These are phyloP conservation scores for Diaporthe australafricana DNA, from an alignment of 2,329 filamentous ascomycete species.

Conservation along the genomic window DNA sequence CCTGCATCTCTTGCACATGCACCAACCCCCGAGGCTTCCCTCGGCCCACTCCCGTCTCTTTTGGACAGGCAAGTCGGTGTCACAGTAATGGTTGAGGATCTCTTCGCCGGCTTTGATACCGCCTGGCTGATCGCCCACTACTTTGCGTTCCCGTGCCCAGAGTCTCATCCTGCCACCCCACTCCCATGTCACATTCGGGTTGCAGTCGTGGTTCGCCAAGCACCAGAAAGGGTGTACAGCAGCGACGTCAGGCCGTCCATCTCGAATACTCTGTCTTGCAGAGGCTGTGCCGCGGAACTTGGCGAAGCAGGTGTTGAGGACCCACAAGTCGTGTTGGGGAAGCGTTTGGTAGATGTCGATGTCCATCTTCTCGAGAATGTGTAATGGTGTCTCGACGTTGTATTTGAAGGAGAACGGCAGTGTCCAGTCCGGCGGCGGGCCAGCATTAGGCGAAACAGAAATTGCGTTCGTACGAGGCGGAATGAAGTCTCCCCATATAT, in stretches of 20 bases:
- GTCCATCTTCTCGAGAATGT: slow-evolving; percentile 87
- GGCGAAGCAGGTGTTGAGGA: slow-evolving; percentile 90
- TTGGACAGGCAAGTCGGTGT: slow-evolving; percentile 80
- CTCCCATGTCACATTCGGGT: slow-evolving; percentile 95
- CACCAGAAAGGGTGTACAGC: slow-evolving; percentile 98
- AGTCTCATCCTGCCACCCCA: slow-evolving; percentile 86
- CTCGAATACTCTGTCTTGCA: slow-evolving; percentile 79
- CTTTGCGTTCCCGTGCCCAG: slow-evolving; percentile 68
- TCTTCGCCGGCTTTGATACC: slow-evolving; percentile 85
- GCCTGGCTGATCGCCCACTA: slow-evolving; percentile 61
- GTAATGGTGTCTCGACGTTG: slow-evolving; percentile 80
- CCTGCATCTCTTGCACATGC: slow-evolving; percentile 85
- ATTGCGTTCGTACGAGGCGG: slow-evolving; percentile 64
- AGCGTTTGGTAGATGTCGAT: slow-evolving; percentile 76
- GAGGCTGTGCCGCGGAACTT: slow-evolving; percentile 96
- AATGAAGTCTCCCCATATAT: slow-evolving; percentile 77
- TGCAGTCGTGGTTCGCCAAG: slow-evolving; percentile 94
- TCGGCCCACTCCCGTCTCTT: slow-evolving; percentile 89
- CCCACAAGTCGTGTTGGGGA: slow-evolving; percentile 77
- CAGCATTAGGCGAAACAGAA: slow-evolving; percentile 63
- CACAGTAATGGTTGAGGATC: slow-evolving; percentile 91
- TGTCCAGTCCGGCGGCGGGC: slow-evolving; percentile 72
- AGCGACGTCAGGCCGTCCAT: slow-evolving; percentile 88
- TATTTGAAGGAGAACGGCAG: slow-evolving; percentile 83
- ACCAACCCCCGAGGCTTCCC: slow-evolving; percentile 89